Evolutionary conservation across 306 rosid species (phyloP), one percentile per base, ranked within the genome.

Genomic region (Coriaria nepalensis): DNA sequence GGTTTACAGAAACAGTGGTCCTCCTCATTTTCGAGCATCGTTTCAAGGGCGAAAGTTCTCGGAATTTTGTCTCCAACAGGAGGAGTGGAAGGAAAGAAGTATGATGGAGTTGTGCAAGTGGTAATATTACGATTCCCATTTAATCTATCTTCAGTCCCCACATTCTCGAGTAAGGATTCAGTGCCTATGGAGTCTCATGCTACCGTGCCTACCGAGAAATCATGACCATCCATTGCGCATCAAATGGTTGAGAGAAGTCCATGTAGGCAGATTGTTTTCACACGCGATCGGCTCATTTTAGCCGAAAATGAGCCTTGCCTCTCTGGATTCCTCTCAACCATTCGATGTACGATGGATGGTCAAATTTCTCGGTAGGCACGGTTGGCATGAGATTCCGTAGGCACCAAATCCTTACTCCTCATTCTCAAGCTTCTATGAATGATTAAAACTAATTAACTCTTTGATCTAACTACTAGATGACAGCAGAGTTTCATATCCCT

Each of bases 51-150:
- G 29, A 50, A 40, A 74, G 65, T 75, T 35, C 53, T 71, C n/a
- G 79, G 83, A 46, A 71, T 87, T 13, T 64, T 87, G 15, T 79
- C 87, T 64, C 69, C 62, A 39, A 20, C 29, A 20, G 29, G 29
- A 20, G 84, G 90, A 61, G 81, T 66, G 8, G 79, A 67, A 13
- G 78, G 80, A 59, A 71, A 68, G 56, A 71, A 68, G 56, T 73
- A 75, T 14, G 70, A 80, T 35, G 96, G 96, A 66, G 78, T 73
- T 46, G 34, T 68, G 50, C 96, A 82, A 65, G 76, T 86, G 78
- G 96, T 85, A 20, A 73, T 4, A 52, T 13, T 36, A 6, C 10
- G 9, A 14, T 10, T 38, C 4, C 9, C 10, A 7, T 38, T 7
- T 6, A 10, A 6, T 7, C 42, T 0, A 7, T 38, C 42, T 38